Conservation (phyloP, 2,329 filamentous ascomycete genomes). For the Cadophora sp. region DNA sequence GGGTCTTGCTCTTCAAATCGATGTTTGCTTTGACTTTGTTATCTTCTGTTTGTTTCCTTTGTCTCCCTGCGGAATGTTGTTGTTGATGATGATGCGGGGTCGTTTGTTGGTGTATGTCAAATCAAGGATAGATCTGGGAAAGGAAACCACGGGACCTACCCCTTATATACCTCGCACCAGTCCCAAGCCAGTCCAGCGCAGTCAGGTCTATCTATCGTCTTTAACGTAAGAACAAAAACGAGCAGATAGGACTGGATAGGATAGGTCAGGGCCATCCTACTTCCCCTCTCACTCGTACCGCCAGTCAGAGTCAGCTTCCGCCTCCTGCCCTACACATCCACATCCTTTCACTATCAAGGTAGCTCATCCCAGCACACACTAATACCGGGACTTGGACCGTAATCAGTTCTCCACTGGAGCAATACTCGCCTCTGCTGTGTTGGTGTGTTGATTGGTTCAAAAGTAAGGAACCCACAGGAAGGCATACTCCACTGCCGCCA, state of each 20-base stretch:
- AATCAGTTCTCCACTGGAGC: not conserved
- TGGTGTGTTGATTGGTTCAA: not conserved
- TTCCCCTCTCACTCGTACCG: constrained; percentile 12
- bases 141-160: constrained; percentile 11
- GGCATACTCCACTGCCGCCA: not conserved
- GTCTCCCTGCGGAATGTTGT: not conserved
- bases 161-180: constrained; percentile 2
- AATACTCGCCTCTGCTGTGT: not conserved
- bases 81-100: not conserved
- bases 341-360: not conserved
- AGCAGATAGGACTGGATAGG: not conserved
- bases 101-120: not conserved
- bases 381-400: constrained; percentile 4
- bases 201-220: constrained; percentile 2
- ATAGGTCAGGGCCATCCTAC: not conserved
- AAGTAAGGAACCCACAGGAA: not conserved
- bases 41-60: not conserved
- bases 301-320: not conserved
- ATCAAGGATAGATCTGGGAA: not conserved
- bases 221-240: not conserved
- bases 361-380: not conserved
- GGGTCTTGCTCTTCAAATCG: not conserved
- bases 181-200: constrained; percentile 5
- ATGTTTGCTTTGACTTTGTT: not conserved
- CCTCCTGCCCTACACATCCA: not conserved